Evolutionary conservation across 73 alveolate genomes (phyloP), one percentile per base, ranked within the genome.

Genomic region (Tetrahymena elliotti): DNA sequence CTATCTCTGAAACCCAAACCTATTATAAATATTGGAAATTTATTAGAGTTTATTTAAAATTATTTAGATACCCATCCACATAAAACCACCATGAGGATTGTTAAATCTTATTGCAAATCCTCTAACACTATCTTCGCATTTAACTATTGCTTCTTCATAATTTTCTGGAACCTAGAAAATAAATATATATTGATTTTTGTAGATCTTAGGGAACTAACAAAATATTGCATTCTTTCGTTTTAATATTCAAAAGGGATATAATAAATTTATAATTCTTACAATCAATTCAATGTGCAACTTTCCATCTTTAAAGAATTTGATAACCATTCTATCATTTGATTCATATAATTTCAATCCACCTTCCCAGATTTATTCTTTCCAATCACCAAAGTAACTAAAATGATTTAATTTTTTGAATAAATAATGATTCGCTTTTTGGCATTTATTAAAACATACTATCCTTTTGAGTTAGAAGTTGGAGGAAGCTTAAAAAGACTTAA

Each of bases 91-190:
- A 11, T 68, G 16, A 68, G 88, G 88, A 68, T 68, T 68, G 36
- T 68, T 68, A 31, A 68, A 68, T 68, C 88, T 68, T 22, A 68
- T 68, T 68, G 88, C 88, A 68, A 68, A 68, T 0, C 88, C 88
- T 68, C 88, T 68, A n/a, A 68, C 88, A n/a, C 88, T 68, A 68
- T 68, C 88, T 68, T 68, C 88, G 88, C 88, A 68, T 68, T 68
- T 68, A 68, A 68, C 88, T 11, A 68, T 68, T 16, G 88, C 88
- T 68, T 68, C 88, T 68, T 68, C 88, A 68, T 68, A 68, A 24
- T 68, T 68, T 27, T 68, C 88, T 27, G 88, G 88, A 27, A 68
- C 88, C 88, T 68, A 68, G 3, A 27, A 4, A 6, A n/a, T 27
- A 7, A 18, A n/a, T 0, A 68, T 22, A 22, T 18, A 53, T 2